Evolutionary conservation across 2,329 filamentous ascomycete species (phyloP), one percentile per base, ranked within the genome.

Genomic region (Madurella fahalii): DNA sequence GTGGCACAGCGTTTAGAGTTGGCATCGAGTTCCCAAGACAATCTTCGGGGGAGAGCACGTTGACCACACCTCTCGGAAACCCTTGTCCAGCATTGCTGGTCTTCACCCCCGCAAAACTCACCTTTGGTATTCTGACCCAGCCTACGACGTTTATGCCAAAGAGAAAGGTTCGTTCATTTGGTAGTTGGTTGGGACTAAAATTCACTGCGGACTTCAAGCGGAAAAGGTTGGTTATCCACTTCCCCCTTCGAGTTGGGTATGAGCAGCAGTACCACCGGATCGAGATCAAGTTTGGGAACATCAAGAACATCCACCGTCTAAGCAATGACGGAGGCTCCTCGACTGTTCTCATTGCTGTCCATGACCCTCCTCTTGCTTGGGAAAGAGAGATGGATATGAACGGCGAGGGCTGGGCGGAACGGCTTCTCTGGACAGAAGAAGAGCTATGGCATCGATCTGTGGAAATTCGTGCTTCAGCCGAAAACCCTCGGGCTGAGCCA

Each of bases 361-460:
- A 72, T 5, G 73, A 70, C 17, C 80, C 83, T 0, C 78, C 80
- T 0, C 58, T 71, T 0, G 77, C 79, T 60, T 79, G 71, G 61
- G 74, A 70, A 65, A 74, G 72, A 57, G 63, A 62, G 5, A 58
- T 66, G 0, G 58, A 72, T 13, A 42, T 69, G 1, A 55, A 58
- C 12, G 63, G 65, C n/a, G 70, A 73, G 0, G 71, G 74, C 45
- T 63, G 62, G 15, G 54, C 64, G 4, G 62, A 68, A 16, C 62
- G 60, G 1, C 63, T 61, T 34, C 56, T 47, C 11, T 81, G 79
- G 77, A 64, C 57, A 20, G 65, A 68, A 12, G 63, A 60, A 5
- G 74, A 81, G 37, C 53, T 69, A 5, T 84, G 80, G 80, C 65
- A 72, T 9, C 71, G 81, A n/a, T 73, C 72, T 1, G 76, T 75